A percentile compares a stretch with the other conserved stretches of the same genome.
Evolutionary conservation across 306 rosid species (phyloP).

Genomic region (Arachis hypogaea): DNA sequence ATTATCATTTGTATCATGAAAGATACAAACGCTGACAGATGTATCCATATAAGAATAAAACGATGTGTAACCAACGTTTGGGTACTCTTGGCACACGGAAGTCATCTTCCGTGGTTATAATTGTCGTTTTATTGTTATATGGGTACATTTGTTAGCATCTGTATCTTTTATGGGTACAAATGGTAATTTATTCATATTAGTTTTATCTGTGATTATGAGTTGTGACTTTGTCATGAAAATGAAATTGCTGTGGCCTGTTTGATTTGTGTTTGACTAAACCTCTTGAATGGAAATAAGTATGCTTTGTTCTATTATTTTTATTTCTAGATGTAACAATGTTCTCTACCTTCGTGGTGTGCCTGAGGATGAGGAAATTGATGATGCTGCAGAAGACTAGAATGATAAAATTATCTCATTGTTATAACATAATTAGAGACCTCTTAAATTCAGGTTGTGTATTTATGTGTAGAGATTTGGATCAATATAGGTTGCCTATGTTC

Average conservation of each 20-base stretch:
- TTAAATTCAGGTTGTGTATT: conserved; percentile 30
- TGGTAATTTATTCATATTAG: background rate
- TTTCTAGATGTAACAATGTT: conserved; percentile 89
- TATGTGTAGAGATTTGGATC: conserved; percentile 38
- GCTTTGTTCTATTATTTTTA: conserved; percentile 23
- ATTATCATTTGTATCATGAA: no score
- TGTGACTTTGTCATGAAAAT: background rate
- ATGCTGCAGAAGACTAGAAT: conserved; percentile 73
- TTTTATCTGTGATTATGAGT: background rate
- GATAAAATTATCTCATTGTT: conserved; percentile 31
- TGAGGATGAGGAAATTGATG: conserved; percentile 96
- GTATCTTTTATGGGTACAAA: no score
- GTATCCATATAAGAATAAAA: no score
- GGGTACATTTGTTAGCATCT: no score
- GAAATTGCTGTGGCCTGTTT: background rate
- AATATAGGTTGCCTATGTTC: conserved; percentile 6
- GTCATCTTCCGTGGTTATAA: no score
- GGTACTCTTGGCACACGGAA: no score
- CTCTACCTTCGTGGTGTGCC: conserved; percentile 96
- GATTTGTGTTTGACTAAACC: background rate
- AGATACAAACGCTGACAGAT: no score
- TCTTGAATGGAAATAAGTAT: no score
- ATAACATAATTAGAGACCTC: conserved; percentile 13
- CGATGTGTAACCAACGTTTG: no score
- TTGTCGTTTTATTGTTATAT: no score